Evolutionary conservation across 331 rosid species (phyloP), one percentile per base, ranked within the genome.

Genomic region (Quercus lobata): DNA sequence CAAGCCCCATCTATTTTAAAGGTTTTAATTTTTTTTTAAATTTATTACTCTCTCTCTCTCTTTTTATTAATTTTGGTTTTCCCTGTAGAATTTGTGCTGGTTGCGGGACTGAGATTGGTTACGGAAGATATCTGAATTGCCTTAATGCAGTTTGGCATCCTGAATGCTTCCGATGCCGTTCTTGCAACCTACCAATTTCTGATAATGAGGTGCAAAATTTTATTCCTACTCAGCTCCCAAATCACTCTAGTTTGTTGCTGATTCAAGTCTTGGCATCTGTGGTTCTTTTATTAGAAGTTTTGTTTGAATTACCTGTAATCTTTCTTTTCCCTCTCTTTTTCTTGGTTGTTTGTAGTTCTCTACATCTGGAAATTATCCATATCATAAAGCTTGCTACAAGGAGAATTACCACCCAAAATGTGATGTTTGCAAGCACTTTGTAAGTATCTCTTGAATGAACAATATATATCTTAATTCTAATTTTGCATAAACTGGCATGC

Each of bases 371-470:
- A 92, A 90, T 87, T 87, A 82, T 76, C 98, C 99, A 52, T 93
- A 90, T 81, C 98, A 96, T 84, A 96, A 92, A 80, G 69, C 97
- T 79, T 96, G 99, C 88, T 93, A 96, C 85, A 96, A 86, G 90
- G 98, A 93, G 86, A 93, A 84, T 87, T 90, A 93, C 87, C 98
- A 93, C 85, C 99, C 99, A 65, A 96, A 96, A 82, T 96, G 99
- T 85, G 99, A 96, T 83, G 98, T 96, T 81, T 96, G 99, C 96
- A 96, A 89, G 88, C 97, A 89, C 84, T 96, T 90, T 57, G 98
- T 96, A 87, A 92, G 99, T 83, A 81, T 54, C 78, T 77, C 37
- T 60, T 72, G 78, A 21, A 9, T 34, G 15, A 79, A 58, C 70
- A 30, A 22, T 52, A 72, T 70, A 62, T 72, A 27, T 54, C 70